These are phyloP conservation scores for Coelastrella sp. DNA, from an alignment of 139 green algal species.

Conservation along the genomic window DNA sequence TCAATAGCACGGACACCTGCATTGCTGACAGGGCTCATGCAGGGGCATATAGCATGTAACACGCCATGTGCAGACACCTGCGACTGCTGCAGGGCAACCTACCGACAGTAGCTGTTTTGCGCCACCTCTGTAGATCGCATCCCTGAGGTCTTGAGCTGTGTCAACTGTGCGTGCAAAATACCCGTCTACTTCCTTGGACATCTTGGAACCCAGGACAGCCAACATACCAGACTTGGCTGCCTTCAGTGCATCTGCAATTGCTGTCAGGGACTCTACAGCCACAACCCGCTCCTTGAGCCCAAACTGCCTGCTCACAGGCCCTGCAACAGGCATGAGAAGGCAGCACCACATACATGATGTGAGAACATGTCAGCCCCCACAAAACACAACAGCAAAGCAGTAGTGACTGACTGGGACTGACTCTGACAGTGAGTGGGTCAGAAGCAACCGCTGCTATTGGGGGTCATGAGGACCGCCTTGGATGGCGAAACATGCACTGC, in stretches of 20 bases:
- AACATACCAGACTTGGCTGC: slow-evolving; percentile 9
- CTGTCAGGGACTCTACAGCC: slow-evolving; percentile 55
- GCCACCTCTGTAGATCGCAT: slow-evolving; percentile 47
- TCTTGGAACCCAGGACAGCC: neutral
- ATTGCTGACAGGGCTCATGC: too few species aligned
- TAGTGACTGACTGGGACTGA: too few species aligned
- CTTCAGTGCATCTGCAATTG: slow-evolving; percentile 49
- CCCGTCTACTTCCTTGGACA: slow-evolving; percentile 51
- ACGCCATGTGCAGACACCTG: too few species aligned
- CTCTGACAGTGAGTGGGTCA: too few species aligned
- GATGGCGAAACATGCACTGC: too few species aligned
- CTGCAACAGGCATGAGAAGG: neutral
- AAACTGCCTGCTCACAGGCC: neutral
- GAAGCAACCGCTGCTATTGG: too few species aligned
- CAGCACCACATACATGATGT: neutral
- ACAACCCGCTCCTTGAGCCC: slow-evolving; percentile 56
- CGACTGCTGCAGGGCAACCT: neutral
- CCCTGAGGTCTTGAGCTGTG: slow-evolving; percentile 53
- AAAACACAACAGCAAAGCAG: too few species aligned
- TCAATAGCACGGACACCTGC: too few species aligned
- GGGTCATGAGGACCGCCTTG: too few species aligned
- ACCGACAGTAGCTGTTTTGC: slow-evolving; percentile 45
- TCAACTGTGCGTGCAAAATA: slow-evolving; percentile 63
- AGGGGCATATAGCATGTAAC: too few species aligned
- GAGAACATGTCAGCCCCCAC: too few species aligned